Evolutionary conservation across 139 green algal species (phyloP).

Genomic region (Tetraselmis chui): DNA sequence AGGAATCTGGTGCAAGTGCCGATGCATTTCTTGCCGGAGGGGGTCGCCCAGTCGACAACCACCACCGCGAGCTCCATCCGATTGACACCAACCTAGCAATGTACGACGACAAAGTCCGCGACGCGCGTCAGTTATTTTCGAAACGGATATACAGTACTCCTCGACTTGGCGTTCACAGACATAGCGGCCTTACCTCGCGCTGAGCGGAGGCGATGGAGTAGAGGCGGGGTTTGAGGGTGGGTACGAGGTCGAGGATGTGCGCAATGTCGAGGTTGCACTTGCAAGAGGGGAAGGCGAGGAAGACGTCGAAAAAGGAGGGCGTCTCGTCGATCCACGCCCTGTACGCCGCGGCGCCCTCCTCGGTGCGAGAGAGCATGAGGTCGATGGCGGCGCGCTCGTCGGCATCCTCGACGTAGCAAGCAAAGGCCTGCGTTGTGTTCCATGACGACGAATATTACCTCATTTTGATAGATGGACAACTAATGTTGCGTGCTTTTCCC

Average conservation of each 20-base stretch:
- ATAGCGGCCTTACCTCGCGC: too few relatives aligned
- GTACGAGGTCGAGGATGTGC: conserved; percentile 1
- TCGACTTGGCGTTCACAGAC: too few relatives aligned
- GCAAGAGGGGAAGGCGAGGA: neutral
- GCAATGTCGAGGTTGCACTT: neutral
- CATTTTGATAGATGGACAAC: too few relatives aligned
- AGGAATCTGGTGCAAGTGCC: neutral
- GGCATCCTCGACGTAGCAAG: neutral
- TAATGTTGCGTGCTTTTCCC: too few relatives aligned
- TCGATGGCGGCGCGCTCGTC: neutral
- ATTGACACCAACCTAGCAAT: too few relatives aligned
- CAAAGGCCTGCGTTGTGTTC: neutral
- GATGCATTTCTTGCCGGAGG: neutral
- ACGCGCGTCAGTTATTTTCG: too few relatives aligned
- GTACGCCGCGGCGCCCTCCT: neutral
- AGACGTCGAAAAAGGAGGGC: neutral
- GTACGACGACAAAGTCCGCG: too few relatives aligned
- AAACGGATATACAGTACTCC: too few relatives aligned
- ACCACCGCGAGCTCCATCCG: neutral
- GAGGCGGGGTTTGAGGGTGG: neutral
- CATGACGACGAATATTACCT: too few relatives aligned
- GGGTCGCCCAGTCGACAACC: neutral
- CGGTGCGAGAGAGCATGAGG: neutral
- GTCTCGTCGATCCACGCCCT: neutral
- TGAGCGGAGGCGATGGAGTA: conserved; percentile 1